Evolutionary conservation across 2,329 filamentous ascomycete species (phyloP), one percentile per base, ranked within the genome.

Genomic region (Talaromyces sp.): DNA sequence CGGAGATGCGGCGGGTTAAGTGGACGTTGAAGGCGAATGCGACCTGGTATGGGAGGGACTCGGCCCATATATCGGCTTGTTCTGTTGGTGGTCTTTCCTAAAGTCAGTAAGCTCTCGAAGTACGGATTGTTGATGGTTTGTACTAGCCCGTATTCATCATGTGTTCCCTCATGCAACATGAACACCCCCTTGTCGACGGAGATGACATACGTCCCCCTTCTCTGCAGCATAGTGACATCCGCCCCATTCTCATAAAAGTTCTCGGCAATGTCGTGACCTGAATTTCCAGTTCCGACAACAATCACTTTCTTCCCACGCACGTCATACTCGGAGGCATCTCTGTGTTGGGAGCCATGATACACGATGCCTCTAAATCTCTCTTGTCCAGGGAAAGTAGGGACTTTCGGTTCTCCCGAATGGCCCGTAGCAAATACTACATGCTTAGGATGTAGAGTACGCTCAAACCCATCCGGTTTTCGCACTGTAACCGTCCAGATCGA

Each of bases 191-290:
- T 78, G 3, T 80, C 76, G 15, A 76, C 76, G 0, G 79, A 80
- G 29, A 85, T 76, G 11, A 85, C 81, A 70, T 82, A 85, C 2
- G 83, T 86, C 1, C 79, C 79, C 8, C 77, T 76, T 8, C 84
- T 81, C 72, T 87, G 84, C 1, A 87, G 70, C 79, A 87, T 83
- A 3, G 83, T 84, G 1, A 85, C 82, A 22, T 79, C 72, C 5
- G 81, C 81, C 1, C 83, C 83, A 38, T 81, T 78, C 60, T 84
- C 78, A 58, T 79, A 77, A 67, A 79, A 84, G 68, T 84, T 80
- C 69, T 84, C 80, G 0, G 82, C 81, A 58, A 84, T 82, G 61
- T 84, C 82, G 63, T 84, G 82, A 0, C 78, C 81, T 66, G 79
- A 82, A 63, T 82, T 84, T 15, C 82, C 81, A 1, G 80, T 80